These are phyloP conservation scores for Turritis glabra DNA, from an alignment of 345 rosid species.

Conservation along the genomic window DNA sequence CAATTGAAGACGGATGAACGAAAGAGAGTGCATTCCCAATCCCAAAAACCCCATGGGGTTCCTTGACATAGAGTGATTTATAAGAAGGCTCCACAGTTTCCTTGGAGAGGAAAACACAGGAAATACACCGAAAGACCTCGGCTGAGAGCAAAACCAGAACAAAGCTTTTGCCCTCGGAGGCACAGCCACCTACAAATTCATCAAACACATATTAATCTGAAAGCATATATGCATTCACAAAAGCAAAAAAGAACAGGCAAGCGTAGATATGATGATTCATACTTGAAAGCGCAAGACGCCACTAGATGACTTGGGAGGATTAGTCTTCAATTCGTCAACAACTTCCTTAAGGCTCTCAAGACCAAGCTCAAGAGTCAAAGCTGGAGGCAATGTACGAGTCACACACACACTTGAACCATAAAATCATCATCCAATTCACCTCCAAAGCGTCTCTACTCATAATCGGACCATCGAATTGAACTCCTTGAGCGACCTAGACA, in stretches of 20 bases:
- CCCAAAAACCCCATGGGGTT: slow-evolving; percentile 71
- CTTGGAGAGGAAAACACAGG: slow-evolving; percentile 82
- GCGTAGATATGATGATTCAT: not conserved
- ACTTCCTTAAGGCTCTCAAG: slow-evolving; percentile 57
- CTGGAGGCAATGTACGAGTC: slow-evolving; percentile 73
- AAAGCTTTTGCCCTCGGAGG: slow-evolving; percentile 89
- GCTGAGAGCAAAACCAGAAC: slow-evolving; percentile 79
- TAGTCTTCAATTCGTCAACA: slow-evolving; percentile 55
- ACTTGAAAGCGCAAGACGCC: slow-evolving; percentile 83
- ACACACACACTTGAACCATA: slow-evolving; percentile 64
- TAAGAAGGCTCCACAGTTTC: slow-evolving; percentile 49
- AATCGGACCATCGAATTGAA: slow-evolving; percentile 62
- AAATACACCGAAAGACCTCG: slow-evolving; percentile 51
- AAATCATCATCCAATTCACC: slow-evolving; percentile 48
- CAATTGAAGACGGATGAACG: slow-evolving; percentile 40
- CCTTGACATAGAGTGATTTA: slow-evolving; percentile 57
- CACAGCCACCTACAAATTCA: slow-evolving; percentile 66
- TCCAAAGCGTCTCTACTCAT: slow-evolving; percentile 38
- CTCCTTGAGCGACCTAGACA: slow-evolving; percentile 47
- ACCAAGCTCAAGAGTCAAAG: slow-evolving; percentile 74
- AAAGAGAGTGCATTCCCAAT: slow-evolving; percentile 81
- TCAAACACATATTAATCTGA: not conserved
- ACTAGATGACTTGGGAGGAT: slow-evolving; percentile 57
- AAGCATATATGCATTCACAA: too few relatives aligned
- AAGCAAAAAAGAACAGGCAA: too few relatives aligned